Conservation (phyloP, 2,329 filamentous ascomycete genomes). For the Scopulariopsis brevicaulis region DNA sequence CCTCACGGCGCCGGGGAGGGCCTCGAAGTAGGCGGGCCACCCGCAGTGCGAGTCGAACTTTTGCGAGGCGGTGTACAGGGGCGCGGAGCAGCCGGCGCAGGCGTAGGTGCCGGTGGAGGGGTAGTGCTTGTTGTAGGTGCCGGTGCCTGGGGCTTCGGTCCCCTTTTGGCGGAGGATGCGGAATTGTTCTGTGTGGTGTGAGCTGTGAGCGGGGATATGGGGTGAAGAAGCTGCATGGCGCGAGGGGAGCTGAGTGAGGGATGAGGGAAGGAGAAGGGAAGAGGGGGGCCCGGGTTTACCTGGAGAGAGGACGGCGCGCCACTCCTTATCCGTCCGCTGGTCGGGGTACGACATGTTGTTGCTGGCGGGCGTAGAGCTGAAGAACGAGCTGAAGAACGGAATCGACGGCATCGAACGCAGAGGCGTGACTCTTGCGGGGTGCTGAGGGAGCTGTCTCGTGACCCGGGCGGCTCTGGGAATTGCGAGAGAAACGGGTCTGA, state of each 20-base stretch:
- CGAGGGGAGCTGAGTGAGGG: not conserved
- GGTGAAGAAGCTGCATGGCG: not conserved
- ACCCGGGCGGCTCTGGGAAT: not conserved
- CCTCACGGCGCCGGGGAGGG: slow-evolving; percentile 79
- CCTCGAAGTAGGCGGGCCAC: slow-evolving; percentile 97
- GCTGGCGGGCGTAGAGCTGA: slow-evolving; percentile 21
- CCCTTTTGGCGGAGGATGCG: slow-evolving; percentile 85
- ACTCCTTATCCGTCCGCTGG: slow-evolving; percentile 71
- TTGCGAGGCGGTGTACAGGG: slow-evolving; percentile 84
- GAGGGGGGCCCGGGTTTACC: slow-evolving; percentile 15
- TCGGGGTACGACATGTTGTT: slow-evolving; percentile 61
- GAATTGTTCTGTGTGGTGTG: slow-evolving; percentile 70
- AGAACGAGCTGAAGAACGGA: slow-evolving; percentile 68
- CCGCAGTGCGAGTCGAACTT: slow-evolving; percentile 97
- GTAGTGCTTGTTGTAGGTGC: slow-evolving; percentile 81
- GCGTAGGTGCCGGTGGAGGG: slow-evolving; percentile 68
- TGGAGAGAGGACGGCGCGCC: slow-evolving; percentile 70
- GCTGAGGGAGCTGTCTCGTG: not conserved
- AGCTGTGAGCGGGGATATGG: not conserved
- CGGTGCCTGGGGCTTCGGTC: slow-evolving; percentile 71
- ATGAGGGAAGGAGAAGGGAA: not conserved
- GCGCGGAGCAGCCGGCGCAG: slow-evolving; percentile 76
- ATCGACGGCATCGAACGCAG: slow-evolving; percentile 61
- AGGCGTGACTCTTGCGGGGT: not conserved
- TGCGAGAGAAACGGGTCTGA: not conserved